Evolutionary conservation across 176 grass and related monocot species (phyloP).

Genomic region (Zoysia pacifica): DNA sequence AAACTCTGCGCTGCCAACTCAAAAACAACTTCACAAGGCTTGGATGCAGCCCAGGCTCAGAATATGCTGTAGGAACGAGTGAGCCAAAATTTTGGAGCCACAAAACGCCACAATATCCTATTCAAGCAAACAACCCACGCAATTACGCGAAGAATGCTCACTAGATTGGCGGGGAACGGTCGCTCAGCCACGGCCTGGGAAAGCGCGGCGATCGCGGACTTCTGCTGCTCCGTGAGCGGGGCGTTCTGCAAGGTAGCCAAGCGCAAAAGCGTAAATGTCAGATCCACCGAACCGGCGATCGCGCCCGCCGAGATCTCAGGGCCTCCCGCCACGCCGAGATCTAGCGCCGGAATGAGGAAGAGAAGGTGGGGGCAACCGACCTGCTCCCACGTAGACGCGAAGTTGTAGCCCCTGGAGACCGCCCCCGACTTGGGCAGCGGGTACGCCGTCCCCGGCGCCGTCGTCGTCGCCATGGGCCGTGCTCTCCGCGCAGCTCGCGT

Average conservation of each 20-base stretch:
- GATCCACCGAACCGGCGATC: slow-evolving; percentile 42
- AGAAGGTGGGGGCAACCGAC: slow-evolving; percentile 31
- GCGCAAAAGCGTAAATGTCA: slow-evolving; percentile 36
- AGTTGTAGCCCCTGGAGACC: slow-evolving; percentile 89
- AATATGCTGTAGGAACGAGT: neutral
- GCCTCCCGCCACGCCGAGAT: slow-evolving; percentile 21
- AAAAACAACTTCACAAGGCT: neutral
- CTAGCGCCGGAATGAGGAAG: neutral
- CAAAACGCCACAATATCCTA: neutral
- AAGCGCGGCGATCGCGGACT: slow-evolving; percentile 84
- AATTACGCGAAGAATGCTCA: neutral
- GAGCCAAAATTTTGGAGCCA: neutral
- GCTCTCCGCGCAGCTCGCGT: slow-evolving; percentile 1
- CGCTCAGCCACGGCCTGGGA: slow-evolving; percentile 78
- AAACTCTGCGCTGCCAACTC: slow-evolving; percentile 8
- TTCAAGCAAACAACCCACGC: neutral
- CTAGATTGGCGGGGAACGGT: slow-evolving; percentile 78
- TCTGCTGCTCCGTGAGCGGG: slow-evolving; percentile 85
- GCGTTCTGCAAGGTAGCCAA: slow-evolving; percentile 55
- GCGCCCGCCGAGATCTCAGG: neutral
- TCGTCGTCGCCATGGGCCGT: slow-evolving; percentile 49
- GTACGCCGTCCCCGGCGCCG: slow-evolving; percentile 37
- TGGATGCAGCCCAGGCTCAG: neutral
- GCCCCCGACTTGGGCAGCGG: slow-evolving; percentile 71
- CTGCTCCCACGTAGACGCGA: slow-evolving; percentile 91